These are phyloP conservation scores for Gilbertella persicaria DNA, from an alignment of 371 early-diverging fungal genomes.

Conservation along the genomic window DNA sequence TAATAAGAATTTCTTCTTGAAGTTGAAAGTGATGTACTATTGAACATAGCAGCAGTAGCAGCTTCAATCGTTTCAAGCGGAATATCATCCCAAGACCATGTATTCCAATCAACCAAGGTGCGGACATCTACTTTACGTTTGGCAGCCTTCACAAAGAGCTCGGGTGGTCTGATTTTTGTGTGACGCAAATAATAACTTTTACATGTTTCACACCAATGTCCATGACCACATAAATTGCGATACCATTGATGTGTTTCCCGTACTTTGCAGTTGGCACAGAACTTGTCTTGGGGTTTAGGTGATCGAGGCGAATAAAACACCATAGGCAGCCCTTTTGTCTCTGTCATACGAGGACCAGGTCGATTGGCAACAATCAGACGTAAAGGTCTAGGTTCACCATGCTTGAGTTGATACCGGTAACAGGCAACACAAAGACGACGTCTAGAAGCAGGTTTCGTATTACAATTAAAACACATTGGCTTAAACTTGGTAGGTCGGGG, in stretches of 20 bases:
- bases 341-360: slow-evolving; percentile 24
- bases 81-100: slow-evolving; percentile 29
- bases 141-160: slow-evolving; percentile 49
- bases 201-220: slow-evolving; percentile 55
- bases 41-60: slow-evolving; percentile 1
- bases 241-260: slow-evolving; percentile 54
- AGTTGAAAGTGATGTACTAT: neutral
- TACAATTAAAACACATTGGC: slow-evolving; percentile 47
- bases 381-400: slow-evolving; percentile 38
- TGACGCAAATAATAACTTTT: slow-evolving; percentile 51
- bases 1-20: neutral
- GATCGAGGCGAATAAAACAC: slow-evolving; percentile 17
- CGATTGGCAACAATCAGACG: slow-evolving; percentile 44
- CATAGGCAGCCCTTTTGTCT: slow-evolving; percentile 1
- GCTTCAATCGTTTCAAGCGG: slow-evolving; percentile 18
- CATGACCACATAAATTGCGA: slow-evolving; percentile 45
- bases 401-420: slow-evolving; percentile 45
- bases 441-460: slow-evolving; percentile 43
- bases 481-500: slow-evolving; percentile 42
- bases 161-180: slow-evolving; percentile 40
- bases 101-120: slow-evolving; percentile 36
- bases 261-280: slow-evolving; percentile 47
- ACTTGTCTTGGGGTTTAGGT: slow-evolving; percentile 14
- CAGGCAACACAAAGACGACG: slow-evolving; percentile 47
- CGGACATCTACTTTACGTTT: slow-evolving; percentile 48